Conservation (phyloP, 306 rosid genomes). For the Cucumis cinereus region DNA sequence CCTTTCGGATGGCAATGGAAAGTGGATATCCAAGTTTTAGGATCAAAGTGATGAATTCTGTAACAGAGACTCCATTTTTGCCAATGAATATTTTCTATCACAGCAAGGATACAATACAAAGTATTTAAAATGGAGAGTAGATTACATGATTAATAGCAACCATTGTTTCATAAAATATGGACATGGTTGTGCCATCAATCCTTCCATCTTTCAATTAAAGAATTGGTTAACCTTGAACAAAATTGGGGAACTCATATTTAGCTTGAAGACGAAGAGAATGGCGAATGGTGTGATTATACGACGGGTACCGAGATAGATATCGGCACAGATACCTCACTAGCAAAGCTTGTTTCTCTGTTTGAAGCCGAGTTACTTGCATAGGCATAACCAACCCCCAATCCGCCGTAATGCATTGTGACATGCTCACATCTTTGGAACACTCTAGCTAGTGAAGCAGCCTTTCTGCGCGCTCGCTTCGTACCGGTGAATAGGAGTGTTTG, state of each 20-base stretch:
- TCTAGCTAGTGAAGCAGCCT: conserved; percentile 92
- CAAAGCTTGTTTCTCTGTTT: conserved; percentile 52
- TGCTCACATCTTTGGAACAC: conserved; percentile 74
- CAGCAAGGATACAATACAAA: conserved; percentile 20
- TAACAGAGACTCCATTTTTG: background rate
- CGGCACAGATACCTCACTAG: conserved; percentile 65
- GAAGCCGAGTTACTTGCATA: conserved; percentile 60
- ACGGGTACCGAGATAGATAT: conserved; percentile 79
- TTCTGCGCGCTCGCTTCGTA: conserved; percentile 83
- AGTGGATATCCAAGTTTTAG: background rate
- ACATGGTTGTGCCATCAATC: conserved; percentile 10
- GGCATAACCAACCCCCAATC: conserved; percentile 67
- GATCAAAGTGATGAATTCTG: background rate
- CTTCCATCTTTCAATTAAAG: conserved; percentile 60
- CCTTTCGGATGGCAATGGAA: background rate
- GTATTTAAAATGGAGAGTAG: conserved; percentile 10
- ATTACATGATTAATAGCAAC: conserved; percentile 20
- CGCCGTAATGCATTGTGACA: conserved; percentile 56
- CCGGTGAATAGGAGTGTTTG: conserved; percentile 76
- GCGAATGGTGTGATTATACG: conserved; percentile 40
- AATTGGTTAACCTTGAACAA: conserved; percentile 51
- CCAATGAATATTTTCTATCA: background rate
- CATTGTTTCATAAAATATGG: conserved; percentile 11
- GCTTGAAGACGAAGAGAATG: background rate
- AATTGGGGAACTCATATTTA: conserved; percentile 29